These are phyloP conservation scores for Solanum infundibuliforme DNA, from an alignment of 257 asterid genomes.

Conservation along the genomic window DNA sequence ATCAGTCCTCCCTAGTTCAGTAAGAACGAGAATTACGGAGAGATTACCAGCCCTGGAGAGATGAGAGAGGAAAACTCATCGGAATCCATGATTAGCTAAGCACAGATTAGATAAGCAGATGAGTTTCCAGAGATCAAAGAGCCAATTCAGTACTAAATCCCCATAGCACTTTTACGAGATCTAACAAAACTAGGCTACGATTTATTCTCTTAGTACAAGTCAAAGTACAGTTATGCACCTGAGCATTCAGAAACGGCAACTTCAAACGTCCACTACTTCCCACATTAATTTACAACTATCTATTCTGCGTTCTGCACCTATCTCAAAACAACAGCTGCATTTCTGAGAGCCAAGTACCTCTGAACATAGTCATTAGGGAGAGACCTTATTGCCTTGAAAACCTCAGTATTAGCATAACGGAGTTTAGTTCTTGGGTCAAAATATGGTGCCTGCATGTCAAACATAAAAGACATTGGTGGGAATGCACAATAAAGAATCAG, in stretches of 20 bases:
- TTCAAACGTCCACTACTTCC: neutral
- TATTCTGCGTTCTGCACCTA: slow-evolving; percentile 14
- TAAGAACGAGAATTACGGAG: neutral
- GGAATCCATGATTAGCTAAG: neutral
- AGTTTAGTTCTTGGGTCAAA: slow-evolving; percentile 92
- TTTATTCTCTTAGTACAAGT: neutral
- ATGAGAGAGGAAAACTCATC: neutral
- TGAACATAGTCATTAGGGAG: slow-evolving; percentile 92
- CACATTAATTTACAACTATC: neutral
- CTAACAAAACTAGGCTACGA: neutral
- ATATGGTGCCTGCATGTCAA: slow-evolving; percentile 70
- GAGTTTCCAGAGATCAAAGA: neutral
- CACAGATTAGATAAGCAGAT: neutral
- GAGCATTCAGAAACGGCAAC: neutral
- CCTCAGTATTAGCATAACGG: slow-evolving; percentile 77
- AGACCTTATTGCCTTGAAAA: slow-evolving; percentile 70
- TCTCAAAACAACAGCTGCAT: slow-evolving; percentile 80
- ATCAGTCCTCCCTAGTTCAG: neutral
- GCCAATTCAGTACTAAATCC: neutral
- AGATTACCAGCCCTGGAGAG: neutral
- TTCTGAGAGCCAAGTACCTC: slow-evolving; percentile 84
- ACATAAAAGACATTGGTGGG: neutral
- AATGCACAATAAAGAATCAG: neutral
- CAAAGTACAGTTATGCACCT: neutral
- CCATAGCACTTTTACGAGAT: neutral